These are phyloP conservation scores for Thelonectria discophora DNA, from an alignment of 2,329 filamentous ascomycete species.

Conservation along the genomic window DNA sequence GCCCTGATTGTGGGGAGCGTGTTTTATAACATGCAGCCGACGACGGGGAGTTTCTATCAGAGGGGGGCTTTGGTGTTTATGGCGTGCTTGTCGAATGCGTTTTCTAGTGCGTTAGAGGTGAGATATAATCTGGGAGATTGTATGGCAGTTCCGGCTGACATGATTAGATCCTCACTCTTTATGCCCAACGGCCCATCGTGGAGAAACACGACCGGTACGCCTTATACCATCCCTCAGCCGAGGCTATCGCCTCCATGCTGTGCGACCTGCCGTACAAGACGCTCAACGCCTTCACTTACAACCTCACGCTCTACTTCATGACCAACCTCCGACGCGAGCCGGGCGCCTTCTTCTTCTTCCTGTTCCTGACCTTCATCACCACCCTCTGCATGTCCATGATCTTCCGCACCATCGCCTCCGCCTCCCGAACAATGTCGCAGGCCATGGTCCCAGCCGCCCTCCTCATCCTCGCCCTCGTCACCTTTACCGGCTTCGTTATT, in stretches of 20 bases:
- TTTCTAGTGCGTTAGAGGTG: slow-evolving; percentile 48
- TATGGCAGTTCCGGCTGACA: too few species aligned
- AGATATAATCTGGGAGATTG: too few species aligned
- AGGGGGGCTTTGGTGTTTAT: slow-evolving; percentile 60
- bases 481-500: slow-evolving; percentile 59
- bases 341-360: slow-evolving; percentile 57
- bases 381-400: slow-evolving; percentile 48
- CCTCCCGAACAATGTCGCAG: slow-evolving; percentile 62
- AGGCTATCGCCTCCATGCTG: slow-evolving; percentile 47
- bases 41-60: slow-evolving; percentile 55
- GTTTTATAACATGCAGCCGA: slow-evolving; percentile 56
- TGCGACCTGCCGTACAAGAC: slow-evolving; percentile 54
- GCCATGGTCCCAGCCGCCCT: slow-evolving; percentile 53
- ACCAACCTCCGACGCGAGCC: slow-evolving; percentile 54
- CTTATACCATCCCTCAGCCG: slow-evolving; percentile 46
- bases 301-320: slow-evolving; percentile 60
- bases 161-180: slow-evolving; percentile 45
- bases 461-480: slow-evolving; percentile 43
- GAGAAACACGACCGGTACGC: slow-evolving; percentile 50
- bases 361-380: slow-evolving; percentile 53
- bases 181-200: slow-evolving; percentile 45
- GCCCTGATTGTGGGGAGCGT: slow-evolving; percentile 62
- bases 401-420: slow-evolving; percentile 52
- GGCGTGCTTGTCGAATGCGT: slow-evolving; percentile 60
- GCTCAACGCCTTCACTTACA: slow-evolving; percentile 50